Evolutionary conservation across 2,329 filamentous ascomycete genomes (phyloP), one percentile per base, ranked within the genome.

Genomic region (Aspergillus viridinutans): DNA sequence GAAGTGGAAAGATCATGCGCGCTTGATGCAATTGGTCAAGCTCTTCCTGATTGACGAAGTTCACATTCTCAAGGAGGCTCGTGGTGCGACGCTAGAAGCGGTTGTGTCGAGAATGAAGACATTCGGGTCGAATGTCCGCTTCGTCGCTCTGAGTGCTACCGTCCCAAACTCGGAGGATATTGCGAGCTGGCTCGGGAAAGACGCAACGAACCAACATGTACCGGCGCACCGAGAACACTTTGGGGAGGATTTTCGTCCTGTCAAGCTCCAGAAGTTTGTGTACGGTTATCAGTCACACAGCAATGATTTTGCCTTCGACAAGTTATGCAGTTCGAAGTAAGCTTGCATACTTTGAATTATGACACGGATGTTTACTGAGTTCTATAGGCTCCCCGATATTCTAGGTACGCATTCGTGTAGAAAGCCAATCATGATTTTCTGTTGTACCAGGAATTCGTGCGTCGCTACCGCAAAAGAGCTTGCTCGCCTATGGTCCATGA

Each of bases 91-190:
- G 0, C 79, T 96, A 1, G 90, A 96, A 69, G 89, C 88, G 4
- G 87, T 95, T 2, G 89, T 95, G 0, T 93, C 90, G 17, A 86
- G 90, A 8, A 95, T 94, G 90, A 94, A 94, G 72, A 87, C 87
- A 0, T 85, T 90, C 49, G 86, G 87, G 12, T 85, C 86, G 0
- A 83, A 88, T 67, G 85, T 94, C 17, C 85, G 90, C 14, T 94
- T 95, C 64, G 77, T 96, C 28, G 90, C 90, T 1, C 74, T 95
- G 49, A 93, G 90, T 69, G 90, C 90, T 2, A 95, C 90, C 0
- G 85, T 95, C 1, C 90, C 90, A 1, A 95, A 95, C 63, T 88
- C 89, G 0, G 80, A 86, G 49, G 90, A 95, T 67, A 87, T 96
- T 61, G 90, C 90, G 4, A 79, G 79, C 1, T 96, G 90, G 91